These are phyloP conservation scores for Micromonas commoda DNA, from an alignment of 139 green algal genomes.

Conservation along the genomic window DNA sequence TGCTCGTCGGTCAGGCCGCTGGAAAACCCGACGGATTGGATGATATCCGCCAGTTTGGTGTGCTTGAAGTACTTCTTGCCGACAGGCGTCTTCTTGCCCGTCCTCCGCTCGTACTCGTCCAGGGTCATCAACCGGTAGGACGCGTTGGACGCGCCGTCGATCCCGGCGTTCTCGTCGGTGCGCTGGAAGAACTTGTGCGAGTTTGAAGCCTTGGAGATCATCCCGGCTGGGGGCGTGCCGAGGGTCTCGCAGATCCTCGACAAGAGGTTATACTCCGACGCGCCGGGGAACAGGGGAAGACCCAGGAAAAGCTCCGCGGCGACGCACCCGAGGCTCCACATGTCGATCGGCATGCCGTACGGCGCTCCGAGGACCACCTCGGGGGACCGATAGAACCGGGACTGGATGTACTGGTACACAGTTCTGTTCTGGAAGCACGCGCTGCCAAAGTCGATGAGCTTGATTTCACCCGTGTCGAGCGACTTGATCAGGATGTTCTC, in stretches of 20 bases:
- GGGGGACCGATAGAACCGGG: slow-evolving; percentile 85
- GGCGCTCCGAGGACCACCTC: slow-evolving; percentile 51
- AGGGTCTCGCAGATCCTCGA: slow-evolving; percentile 77
- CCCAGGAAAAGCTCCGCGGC: slow-evolving; percentile 87
- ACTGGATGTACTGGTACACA: slow-evolving; percentile 97
- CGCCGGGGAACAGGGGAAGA: slow-evolving; percentile 89
- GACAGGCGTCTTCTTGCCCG: slow-evolving; percentile 33
- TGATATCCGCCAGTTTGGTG: slow-evolving; percentile 70
- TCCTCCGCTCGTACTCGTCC: slow-evolving; percentile 56
- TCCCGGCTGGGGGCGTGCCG: slow-evolving; percentile 54
- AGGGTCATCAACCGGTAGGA: slow-evolving; percentile 43
- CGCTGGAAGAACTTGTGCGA: slow-evolving; percentile 69
- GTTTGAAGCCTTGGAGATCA: slow-evolving; percentile 63
- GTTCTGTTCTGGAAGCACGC: slow-evolving; percentile 88
- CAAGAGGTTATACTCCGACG: slow-evolving; percentile 88
- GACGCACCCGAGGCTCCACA: slow-evolving; percentile 94
- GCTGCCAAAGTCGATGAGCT: slow-evolving; percentile 96
- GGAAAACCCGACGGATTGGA: slow-evolving; percentile 58
- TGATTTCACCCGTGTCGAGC: slow-evolving; percentile 63
- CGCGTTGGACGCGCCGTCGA: neutral
- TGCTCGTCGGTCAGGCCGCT: slow-evolving; percentile 38
- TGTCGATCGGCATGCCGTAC: slow-evolving; percentile 87
- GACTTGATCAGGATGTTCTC: slow-evolving; percentile 91
- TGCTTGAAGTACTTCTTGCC: slow-evolving; percentile 87
- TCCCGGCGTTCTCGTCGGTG: neutral